phyloP scores from a whole-genome alignment of 345 rosid species.

The Syzygium aromaticum region DNA sequence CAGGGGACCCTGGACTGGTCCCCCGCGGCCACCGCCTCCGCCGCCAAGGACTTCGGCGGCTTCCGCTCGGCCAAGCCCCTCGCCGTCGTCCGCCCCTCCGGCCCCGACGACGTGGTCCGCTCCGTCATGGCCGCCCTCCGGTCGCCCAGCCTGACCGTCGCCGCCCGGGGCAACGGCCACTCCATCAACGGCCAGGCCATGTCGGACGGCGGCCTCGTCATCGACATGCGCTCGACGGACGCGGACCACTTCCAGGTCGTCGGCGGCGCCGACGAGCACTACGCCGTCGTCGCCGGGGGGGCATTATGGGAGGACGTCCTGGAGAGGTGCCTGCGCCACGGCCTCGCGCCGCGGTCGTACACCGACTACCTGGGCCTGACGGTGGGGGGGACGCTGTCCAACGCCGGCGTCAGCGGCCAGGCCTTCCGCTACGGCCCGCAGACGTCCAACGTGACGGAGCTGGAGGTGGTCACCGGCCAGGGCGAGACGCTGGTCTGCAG shows the following conservation, averaged over 20 bases:
- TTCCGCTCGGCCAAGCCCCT: slow-evolving; percentile 43
- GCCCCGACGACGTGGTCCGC: slow-evolving; percentile 57
- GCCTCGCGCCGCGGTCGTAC: slow-evolving; percentile 86
- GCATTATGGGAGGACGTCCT: slow-evolving; percentile 89
- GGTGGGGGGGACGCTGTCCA: slow-evolving; percentile 90
- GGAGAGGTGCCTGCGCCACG: slow-evolving; percentile 43
- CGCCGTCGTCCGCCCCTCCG: slow-evolving; percentile 50
- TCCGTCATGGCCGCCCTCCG: slow-evolving; percentile 39
- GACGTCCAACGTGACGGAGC: slow-evolving; percentile 71
- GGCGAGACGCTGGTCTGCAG: slow-evolving; percentile 62
- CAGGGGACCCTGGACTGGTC: slow-evolving; percentile 19
- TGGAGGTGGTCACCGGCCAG: slow-evolving; percentile 82
- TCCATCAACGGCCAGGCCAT: slow-evolving; percentile 97
- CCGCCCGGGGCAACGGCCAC: slow-evolving; percentile 97
- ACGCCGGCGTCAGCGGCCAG: slow-evolving; percentile 96
- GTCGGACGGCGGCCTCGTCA: slow-evolving; percentile 69
- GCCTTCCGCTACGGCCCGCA: slow-evolving; percentile 91
- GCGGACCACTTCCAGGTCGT: slow-evolving; percentile 27
- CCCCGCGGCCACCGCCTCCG: slow-evolving; percentile 15
- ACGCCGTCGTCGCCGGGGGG: slow-evolving; percentile 75
- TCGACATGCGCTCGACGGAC: slow-evolving; percentile 69
- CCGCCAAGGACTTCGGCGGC: slow-evolving; percentile 83
- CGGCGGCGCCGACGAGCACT: not conserved
- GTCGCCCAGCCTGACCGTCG: slow-evolving; percentile 62
- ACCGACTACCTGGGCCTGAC: slow-evolving; percentile 82